Evolutionary conservation across 495 filamentous ascomycete species (phyloP), one percentile per base, ranked within the genome.

Genomic region (Cercophora scortea): DNA sequence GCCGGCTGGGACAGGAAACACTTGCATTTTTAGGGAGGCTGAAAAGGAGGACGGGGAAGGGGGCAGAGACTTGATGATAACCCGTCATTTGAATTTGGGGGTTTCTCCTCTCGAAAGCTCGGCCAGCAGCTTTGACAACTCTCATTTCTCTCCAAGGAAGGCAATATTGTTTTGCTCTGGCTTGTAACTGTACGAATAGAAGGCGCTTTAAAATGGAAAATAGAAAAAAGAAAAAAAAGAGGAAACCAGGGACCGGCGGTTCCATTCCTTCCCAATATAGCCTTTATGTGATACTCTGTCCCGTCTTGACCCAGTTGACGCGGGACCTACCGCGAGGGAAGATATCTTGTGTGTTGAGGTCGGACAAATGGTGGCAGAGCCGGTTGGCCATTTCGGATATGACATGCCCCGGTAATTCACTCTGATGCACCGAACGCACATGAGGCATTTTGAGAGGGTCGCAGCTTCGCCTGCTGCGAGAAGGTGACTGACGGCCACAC

Each of bases 141-240:
- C 35, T 42, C 19, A 44, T 42, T 42, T 52, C 41, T 55, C 32
- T 49, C 25, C 17, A 17, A 16, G 54, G 51, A 65, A 63, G 56
- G 62, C 33, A 65, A 67, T 25, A 68, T 63, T 56, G 44, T 53
- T 48, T 50, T 52, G 51, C 18, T 36, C 45, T 62, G 47, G 48
- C 43, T 47, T 55, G 47, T 59, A 49, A 53, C 36, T 61, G 58
- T 64, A 62, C 51, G 55, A 60, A 61, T 61, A 62, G 61, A 55
- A 41, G 49, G 38, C 34, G 43, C 45, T 48, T 48, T 49, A 42
- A 44, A 60, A 53, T 19, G 53, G 52, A 61, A 45, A 52, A 47
- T 18, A 9, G 15, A 49, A 40, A 39, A 17, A 58, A 61, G 40
- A 40, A 39, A 17, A 58, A 61, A 61, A 51, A 16, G 8, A 16